Percentiles rank a stretch among this genome's conserved stretches.
Conservation (phyloP, 2,329 filamentous ascomycete genomes). For the Raffaelea albimanens region DNA sequence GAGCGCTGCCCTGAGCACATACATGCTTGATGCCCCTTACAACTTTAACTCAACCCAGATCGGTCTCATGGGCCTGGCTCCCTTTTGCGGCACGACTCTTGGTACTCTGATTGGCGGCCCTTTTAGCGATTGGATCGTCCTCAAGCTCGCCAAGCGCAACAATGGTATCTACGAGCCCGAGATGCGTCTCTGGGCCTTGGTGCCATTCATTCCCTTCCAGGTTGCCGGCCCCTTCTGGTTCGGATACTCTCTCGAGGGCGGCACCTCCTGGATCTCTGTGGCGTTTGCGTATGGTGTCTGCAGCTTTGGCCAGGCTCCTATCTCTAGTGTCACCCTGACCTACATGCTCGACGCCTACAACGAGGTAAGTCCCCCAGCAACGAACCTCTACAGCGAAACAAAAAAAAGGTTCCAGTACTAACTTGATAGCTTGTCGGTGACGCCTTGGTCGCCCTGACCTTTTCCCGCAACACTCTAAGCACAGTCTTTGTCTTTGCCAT, state of each 20-base stretch:
- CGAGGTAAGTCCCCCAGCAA: too few species aligned
- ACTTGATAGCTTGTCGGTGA: constrained; percentile 6
- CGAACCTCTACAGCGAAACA: not conserved
- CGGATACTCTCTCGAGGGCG: constrained; percentile 3
- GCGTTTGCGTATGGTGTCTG: constrained; percentile 2
- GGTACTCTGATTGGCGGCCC: constrained; percentile 2
- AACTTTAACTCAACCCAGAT: constrained; percentile 6
- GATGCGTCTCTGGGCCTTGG: constrained; percentile 7
- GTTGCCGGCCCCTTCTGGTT: constrained; percentile 7
- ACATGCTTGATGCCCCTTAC: constrained; percentile 5
- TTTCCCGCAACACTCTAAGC: constrained; percentile 4
- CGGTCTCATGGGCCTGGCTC: constrained; percentile 6
- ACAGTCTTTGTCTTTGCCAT: constrained; percentile 6
- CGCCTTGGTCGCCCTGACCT: constrained; percentile 4
- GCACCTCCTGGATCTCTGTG: constrained; percentile 2
- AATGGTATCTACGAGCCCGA: constrained; percentile 4
- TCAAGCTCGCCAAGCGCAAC: constrained; percentile 5
- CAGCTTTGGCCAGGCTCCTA: constrained; percentile 4
- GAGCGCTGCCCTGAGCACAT: constrained; percentile 4
- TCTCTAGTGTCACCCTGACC: constrained; percentile 1
- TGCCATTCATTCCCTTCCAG: constrained; percentile 5
- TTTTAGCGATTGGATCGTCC: constrained; percentile 5
- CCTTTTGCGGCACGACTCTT: constrained; percentile 6
- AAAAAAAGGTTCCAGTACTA: too few species aligned
- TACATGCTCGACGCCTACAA: constrained; percentile 7